Evolutionary conservation across 108 stramenopile genomes (phyloP).

Genomic region (Nannochloropsis granulata): DNA sequence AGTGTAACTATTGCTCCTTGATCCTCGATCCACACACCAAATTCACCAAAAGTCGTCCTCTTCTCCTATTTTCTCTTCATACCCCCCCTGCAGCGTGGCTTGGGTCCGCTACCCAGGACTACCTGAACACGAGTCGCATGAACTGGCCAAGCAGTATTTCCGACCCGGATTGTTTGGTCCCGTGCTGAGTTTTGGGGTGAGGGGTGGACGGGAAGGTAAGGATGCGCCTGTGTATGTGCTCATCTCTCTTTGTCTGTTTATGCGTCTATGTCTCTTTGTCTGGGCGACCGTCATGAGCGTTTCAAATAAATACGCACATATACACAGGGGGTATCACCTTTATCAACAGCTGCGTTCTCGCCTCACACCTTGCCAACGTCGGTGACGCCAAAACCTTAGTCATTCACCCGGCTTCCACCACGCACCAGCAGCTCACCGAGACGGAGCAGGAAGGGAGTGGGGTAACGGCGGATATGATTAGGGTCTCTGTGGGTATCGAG

Average conservation of each 20-base stretch:
- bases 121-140: conserved; percentile 42
- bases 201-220: conserved; percentile 6
- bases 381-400: conserved; percentile 61
- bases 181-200: conserved; percentile 62
- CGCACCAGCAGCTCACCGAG: conserved; percentile 39
- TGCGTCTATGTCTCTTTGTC: not conserved
- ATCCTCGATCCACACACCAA: not conserved
- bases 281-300: not conserved
- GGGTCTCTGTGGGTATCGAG: not conserved
- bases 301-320: not conserved
- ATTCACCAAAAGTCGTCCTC: not conserved
- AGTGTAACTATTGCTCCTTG: not conserved
- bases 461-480: not conserved
- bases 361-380: conserved; percentile 75
- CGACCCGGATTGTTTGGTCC: not conserved
- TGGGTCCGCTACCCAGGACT: conserved; percentile 66
- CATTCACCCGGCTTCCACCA: conserved; percentile 74
- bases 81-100: conserved; percentile 20
- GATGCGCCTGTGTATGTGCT: not conserved
- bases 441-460: not conserved
- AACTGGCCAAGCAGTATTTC: conserved; percentile 54
- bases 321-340: conserved; percentile 46
- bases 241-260: not conserved
- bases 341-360: conserved; percentile 51
- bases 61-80: no score